These are phyloP conservation scores for Wickerhamomyces mucosus DNA, from an alignment of 805 yeast species.

Conservation along the genomic window DNA sequence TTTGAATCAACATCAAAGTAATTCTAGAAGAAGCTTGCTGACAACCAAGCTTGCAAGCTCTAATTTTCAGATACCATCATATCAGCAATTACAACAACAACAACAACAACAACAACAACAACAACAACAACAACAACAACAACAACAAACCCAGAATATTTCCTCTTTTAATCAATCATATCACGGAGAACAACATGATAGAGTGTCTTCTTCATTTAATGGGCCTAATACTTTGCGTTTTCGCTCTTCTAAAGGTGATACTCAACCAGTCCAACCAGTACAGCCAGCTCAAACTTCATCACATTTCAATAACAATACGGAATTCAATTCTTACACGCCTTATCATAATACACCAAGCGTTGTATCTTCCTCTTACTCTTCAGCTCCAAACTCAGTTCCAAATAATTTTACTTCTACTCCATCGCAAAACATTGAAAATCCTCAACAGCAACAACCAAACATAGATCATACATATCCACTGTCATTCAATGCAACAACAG, in stretches of 20 bases:
- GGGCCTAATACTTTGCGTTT: too few relatives aligned
- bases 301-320: constrained; percentile 18
- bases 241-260: too few relatives aligned
- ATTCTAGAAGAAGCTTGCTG: constrained; percentile 19
- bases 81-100: constrained; percentile 4
- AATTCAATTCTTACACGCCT: constrained; percentile 23
- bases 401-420: constrained; percentile 7
- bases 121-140: constrained; percentile 4
- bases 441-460: too few relatives aligned
- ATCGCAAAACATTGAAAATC: constrained; percentile 1
- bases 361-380: constrained; percentile 36
- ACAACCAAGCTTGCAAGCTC: constrained; percentile 24
- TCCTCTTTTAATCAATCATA: constrained; percentile 2
- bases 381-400: constrained; percentile 21
- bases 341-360: constrained; percentile 38
- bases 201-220: too few relatives aligned
- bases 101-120: constrained; percentile 4
- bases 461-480: constrained; percentile 13
- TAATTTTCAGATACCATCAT: constrained; percentile 6
- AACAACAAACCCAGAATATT: constrained; percentile 1
- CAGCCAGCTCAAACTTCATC: constrained; percentile 21
- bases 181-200: constrained; percentile 12
- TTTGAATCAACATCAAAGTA: constrained; percentile 8
- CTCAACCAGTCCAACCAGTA: too few relatives aligned
- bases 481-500: constrained; percentile 10